Conservation (phyloP, 2,329 filamentous ascomycete species). For the Nannizzia gypsea region DNA sequence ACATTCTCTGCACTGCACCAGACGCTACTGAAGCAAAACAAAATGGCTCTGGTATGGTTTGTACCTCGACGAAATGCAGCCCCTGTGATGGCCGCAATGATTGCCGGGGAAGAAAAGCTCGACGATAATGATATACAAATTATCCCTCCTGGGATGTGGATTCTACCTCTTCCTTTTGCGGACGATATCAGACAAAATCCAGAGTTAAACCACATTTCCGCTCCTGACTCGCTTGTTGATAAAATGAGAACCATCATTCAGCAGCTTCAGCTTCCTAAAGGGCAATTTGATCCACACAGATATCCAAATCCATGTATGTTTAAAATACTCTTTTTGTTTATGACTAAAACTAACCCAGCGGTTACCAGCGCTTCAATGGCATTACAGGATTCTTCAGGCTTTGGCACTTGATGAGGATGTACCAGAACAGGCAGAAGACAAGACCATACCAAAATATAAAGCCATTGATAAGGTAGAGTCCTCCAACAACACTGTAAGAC, state of each 20-base stretch:
- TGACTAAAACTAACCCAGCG: background rate
- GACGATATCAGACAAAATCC: constrained; percentile 75
- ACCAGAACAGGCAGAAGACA: constrained; percentile 61
- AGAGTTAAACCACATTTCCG: constrained; percentile 44
- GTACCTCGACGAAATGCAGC: constrained; percentile 69
- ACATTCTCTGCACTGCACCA: constrained; percentile 86
- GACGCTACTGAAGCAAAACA: constrained; percentile 67
- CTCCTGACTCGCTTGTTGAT: constrained; percentile 62
- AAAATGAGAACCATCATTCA: constrained; percentile 72
- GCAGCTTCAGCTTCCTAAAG: constrained; percentile 79
- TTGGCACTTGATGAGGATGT: constrained; percentile 85
- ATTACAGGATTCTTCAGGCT: constrained; percentile 87
- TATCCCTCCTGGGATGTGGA: constrained; percentile 75
- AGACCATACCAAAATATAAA: constrained; percentile 69
- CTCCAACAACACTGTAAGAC: too few relatives aligned
- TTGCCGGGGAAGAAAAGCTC: constrained; percentile 58
- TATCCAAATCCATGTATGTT: constrained; percentile 66
- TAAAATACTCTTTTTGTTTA: background rate
- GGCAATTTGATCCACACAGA: constrained; percentile 66
- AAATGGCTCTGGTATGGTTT: constrained; percentile 82
- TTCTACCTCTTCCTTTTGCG: constrained; percentile 75
- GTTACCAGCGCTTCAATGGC: constrained; percentile 66
- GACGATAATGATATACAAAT: constrained; percentile 57
- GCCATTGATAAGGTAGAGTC: constrained; percentile 70
- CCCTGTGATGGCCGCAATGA: constrained; percentile 66